Evolutionary conservation across 2,329 filamentous ascomycete species (phyloP).

Genomic region (Trichoderma asperellum): DNA sequence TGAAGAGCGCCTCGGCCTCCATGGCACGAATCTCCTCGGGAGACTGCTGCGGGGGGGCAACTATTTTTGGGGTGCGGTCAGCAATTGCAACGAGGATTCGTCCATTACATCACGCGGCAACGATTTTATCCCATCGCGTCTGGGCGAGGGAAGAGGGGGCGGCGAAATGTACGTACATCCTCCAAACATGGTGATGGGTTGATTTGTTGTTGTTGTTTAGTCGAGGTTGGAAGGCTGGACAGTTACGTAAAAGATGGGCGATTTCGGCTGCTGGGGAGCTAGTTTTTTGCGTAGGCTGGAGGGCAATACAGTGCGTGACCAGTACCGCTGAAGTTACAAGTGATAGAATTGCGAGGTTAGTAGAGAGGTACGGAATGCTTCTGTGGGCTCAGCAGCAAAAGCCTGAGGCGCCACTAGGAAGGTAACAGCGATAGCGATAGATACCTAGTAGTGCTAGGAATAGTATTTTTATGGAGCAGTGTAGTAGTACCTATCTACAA

Average conservation of each 20-base stretch:
- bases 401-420: background rate
- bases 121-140: background rate
- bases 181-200: conserved; percentile 36
- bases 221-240: conserved; percentile 2
- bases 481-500: background rate
- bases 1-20: conserved; percentile 69
- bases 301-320: background rate
- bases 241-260: conserved; percentile 36
- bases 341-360: background rate
- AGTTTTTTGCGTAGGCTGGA: background rate
- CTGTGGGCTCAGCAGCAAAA: too few relatives aligned
- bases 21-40: conserved; percentile 70
- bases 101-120: background rate
- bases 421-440: background rate
- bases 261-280: conserved; percentile 28
- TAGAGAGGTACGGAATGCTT: background rate
- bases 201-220: conserved; percentile 18
- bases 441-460: too few relatives aligned
- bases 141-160: background rate
- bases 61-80: conserved; percentile 43
- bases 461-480: background rate
- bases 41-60: conserved; percentile 70
- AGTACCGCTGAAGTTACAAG: background rate
- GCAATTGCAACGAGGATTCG: conserved; percentile 13
- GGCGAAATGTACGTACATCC: conserved; percentile 47